Percentiles rank a stretch among this genome's conserved stretches.
Evolutionary conservation across 2,329 filamentous ascomycete genomes (phyloP).

Genomic region (Fusarium sp.): DNA sequence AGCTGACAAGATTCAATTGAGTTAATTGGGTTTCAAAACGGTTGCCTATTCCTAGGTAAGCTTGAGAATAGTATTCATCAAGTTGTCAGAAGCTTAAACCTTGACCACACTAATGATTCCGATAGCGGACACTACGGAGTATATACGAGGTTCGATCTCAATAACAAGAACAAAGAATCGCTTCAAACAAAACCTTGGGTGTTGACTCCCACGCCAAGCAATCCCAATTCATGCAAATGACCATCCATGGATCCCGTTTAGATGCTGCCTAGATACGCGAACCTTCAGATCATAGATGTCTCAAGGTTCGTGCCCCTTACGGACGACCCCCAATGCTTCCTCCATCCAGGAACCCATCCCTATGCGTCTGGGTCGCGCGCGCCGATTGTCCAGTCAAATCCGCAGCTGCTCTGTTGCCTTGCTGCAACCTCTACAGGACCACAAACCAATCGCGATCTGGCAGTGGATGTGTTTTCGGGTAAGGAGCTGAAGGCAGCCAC

Average conservation of each 20-base stretch:
- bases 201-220: background rate
- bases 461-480: background rate
- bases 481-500: background rate
- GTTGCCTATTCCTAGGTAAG: background rate
- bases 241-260: background rate
- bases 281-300: background rate
- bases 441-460: background rate
- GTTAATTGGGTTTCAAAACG: background rate
- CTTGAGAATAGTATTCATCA: background rate
- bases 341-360: background rate
- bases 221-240: background rate
- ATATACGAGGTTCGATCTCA: background rate
- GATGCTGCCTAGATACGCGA: conserved; percentile 15
- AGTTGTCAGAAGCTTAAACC: background rate
- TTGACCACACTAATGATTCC: background rate
- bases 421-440: background rate
- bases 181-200: background rate
- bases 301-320: background rate
- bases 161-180: background rate
- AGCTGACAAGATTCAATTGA: background rate
- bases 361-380: background rate
- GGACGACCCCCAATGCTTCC: background rate
- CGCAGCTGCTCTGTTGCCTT: background rate
- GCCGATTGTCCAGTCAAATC: background rate
- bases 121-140: background rate